Evolutionary conservation across 805 yeast species (phyloP), one percentile per base, ranked within the genome.

Genomic region (Starmera dryadoides): DNA sequence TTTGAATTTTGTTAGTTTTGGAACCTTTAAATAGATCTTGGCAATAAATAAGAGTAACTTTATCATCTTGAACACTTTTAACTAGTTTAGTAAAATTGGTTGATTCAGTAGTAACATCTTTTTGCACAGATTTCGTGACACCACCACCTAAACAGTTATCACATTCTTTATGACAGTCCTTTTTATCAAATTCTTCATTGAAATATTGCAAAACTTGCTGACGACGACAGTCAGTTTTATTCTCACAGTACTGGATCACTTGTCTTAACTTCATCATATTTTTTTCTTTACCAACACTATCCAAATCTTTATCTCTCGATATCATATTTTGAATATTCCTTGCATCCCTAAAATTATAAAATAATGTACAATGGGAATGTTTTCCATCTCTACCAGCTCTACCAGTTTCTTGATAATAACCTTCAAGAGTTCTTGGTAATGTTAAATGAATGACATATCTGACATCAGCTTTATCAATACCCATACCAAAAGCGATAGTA

Each of bases 401-500:
- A 7, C 98, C 98, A 1, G 98, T 89, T 58, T 93, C 98, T 60
- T 93, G 98, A 53, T 93, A 93, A 59, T 93, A 93, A 0, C 97
- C 98, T 62, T 93, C 98, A 46, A 93, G 66, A 38, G 87, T 86
- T 51, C 96, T 67, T 0, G 98, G 97, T 20, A 93, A 63, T 6
- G 93, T 85, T 46, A 82, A 70, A 62, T 93, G 98, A 32, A 86
- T 78, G 4, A 93, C 98, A 64, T 73, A 89, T 35, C 98, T 68
- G 11, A 93, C 98, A 60, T 93, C 95, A 0, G 96, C 85, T 58
- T 93, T 93, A 62, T 93, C 98, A 41, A 93, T 91, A 35, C 98
- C 98, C 98, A 93, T 93, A 21, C 98, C 98, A 69, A 93, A 93
- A 0, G 98, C 98, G 52, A 93, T 84, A 0, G 98, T 93, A 0